A percentile compares a stretch with the other conserved stretches of the same genome.
phyloP scores from a whole-genome alignment of 257 asterid species.

The Scutellaria minor region DNA sequence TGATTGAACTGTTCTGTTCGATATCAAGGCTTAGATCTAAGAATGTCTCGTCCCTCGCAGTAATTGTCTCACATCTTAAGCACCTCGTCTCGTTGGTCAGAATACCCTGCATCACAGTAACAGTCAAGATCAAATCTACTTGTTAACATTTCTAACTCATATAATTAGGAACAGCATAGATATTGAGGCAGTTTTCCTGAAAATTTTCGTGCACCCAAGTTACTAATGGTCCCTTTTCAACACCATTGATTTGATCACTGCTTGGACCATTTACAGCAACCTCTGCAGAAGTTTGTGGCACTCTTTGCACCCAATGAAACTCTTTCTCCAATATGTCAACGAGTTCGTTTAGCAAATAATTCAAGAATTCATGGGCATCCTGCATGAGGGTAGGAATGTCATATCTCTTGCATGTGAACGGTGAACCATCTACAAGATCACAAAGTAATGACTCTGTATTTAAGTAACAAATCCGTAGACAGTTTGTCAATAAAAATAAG shows the following conservation, averaged over 20 bases:
- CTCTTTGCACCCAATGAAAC: conserved; percentile 49
- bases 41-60: conserved; percentile 83
- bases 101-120: conserved; percentile 58
- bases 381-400: conserved; percentile 37
- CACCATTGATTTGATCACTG: conserved; percentile 49
- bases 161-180: background rate
- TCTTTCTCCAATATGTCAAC: conserved; percentile 85
- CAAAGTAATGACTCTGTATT: too few relatives aligned
- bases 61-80: conserved; percentile 81
- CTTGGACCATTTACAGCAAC: conserved; percentile 47
- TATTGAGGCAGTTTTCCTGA: conserved; percentile 54
- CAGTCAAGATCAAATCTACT: conserved; percentile 20
- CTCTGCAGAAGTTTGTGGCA: conserved; percentile 20
- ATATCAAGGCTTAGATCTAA: conserved; percentile 82
- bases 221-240: conserved; percentile 61
- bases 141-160: background rate
- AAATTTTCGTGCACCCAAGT: conserved; percentile 88
- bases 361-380: conserved; percentile 93
- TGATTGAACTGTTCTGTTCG: conserved; percentile 83
- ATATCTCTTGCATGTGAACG: conserved; percentile 17
- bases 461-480: too few relatives aligned
- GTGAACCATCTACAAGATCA: background rate
- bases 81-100: conserved; percentile 82
- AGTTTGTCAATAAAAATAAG: too few relatives aligned
- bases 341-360: conserved; percentile 76